Conservation (phyloP, 2,329 filamentous ascomycete species). For the Fusarium duplospermum region DNA sequence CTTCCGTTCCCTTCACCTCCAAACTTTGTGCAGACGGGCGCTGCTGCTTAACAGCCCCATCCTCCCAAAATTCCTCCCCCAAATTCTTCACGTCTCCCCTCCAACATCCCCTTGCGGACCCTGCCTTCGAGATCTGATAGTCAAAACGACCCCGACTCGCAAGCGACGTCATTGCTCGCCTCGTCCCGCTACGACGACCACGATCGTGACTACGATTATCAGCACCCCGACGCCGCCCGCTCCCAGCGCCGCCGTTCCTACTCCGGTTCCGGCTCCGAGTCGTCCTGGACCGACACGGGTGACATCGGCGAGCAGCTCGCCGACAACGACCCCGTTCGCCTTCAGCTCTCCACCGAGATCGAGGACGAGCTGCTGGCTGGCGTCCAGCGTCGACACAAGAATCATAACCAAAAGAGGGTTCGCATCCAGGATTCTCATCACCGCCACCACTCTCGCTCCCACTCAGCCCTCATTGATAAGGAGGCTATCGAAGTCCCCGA, state of each 20-base stretch:
- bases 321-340: conserved; percentile 82
- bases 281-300: conserved; percentile 92
- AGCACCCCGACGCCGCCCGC: conserved; percentile 18
- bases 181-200: conserved; percentile 48
- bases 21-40: conserved; percentile 67
- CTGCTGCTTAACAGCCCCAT: conserved; percentile 81
- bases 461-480: conserved; percentile 65
- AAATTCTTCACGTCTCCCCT: conserved; percentile 75
- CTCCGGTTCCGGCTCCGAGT: conserved; percentile 73
- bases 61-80: conserved; percentile 87
- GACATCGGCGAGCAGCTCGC: conserved; percentile 93
- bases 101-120: conserved; percentile 89
- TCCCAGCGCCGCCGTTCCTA: conserved; percentile 38
- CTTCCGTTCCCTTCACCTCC: conserved; percentile 49
- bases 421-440: conserved; percentile 69
- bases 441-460: conserved; percentile 52
- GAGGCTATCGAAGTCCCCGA: conserved; percentile 87
- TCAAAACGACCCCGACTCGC: conserved; percentile 55
- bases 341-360: conserved; percentile 73
- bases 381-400: conserved; percentile 58
- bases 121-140: conserved; percentile 60
- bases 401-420: conserved; percentile 69
- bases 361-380: conserved; percentile 71
- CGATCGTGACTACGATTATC: conserved; percentile 61
- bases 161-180: conserved; percentile 50